Conservation (phyloP, 257 asterid genomes). For the Nicotiana undulata region DNA sequence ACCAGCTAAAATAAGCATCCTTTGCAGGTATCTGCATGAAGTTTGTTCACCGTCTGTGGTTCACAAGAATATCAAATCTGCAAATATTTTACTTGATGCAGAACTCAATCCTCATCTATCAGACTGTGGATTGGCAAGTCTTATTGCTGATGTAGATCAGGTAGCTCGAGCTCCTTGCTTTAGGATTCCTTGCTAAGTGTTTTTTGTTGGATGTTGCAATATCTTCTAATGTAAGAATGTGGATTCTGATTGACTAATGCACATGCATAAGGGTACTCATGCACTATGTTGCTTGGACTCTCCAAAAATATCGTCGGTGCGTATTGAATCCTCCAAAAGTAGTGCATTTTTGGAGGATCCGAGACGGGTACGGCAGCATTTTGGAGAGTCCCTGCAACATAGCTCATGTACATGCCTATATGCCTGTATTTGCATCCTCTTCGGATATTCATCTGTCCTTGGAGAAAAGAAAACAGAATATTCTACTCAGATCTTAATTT, state of each 20-base stretch:
- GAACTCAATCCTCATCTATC: constrained; percentile 97
- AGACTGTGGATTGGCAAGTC: constrained; percentile 74
- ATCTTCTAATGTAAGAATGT: background rate
- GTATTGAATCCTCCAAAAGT: too few relatives aligned
- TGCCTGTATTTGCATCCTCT: background rate
- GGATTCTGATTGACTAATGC: background rate
- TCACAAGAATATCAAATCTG: constrained; percentile 84
- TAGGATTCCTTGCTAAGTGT: background rate
- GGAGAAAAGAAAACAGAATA: background rate
- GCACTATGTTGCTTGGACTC: background rate
- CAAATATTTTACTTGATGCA: constrained; percentile 69
- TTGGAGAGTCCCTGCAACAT: too few relatives aligned
- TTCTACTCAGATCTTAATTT: background rate
- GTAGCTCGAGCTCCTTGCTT: constrained; percentile 20
- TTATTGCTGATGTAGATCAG: constrained; percentile 71
- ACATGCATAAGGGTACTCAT: background rate
- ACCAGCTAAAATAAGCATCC: constrained; percentile 10
- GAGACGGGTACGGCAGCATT: too few relatives aligned
- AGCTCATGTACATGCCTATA: background rate
- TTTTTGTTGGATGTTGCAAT: background rate
- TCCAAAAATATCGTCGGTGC: too few relatives aligned
- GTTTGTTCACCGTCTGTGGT: constrained; percentile 84
- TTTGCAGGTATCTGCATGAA: constrained; percentile 87
- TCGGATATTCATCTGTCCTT: background rate
- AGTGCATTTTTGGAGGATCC: too few relatives aligned